These are phyloP conservation scores for Suillus americanus DNA, from an alignment of 768 basidiomycete species.

Conservation along the genomic window DNA sequence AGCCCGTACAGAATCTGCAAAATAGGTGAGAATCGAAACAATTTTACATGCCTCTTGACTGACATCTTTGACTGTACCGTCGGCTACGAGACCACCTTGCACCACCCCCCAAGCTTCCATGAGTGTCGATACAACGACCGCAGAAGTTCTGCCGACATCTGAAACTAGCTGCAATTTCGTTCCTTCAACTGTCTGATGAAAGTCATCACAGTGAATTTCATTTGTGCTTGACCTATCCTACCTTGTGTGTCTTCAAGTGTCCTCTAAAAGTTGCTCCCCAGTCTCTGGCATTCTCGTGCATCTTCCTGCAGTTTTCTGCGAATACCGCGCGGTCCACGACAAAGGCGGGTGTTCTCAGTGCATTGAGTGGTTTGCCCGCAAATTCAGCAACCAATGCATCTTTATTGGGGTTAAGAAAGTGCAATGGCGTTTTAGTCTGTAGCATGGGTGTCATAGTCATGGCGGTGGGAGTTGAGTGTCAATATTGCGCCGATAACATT, in stretches of 20 bases:
- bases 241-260: conserved; percentile 87
- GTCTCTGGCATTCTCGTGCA: conserved; percentile 64
- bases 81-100: conserved; percentile 62
- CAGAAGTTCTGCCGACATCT: conserved; percentile 48
- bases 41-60: conserved; percentile 23
- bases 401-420: conserved; percentile 44
- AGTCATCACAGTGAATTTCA: conserved; percentile 8
- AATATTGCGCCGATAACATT: background rate
- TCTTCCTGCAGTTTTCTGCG: conserved; percentile 67
- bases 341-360: conserved; percentile 73
- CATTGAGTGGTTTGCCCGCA: conserved; percentile 53
- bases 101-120: conserved; percentile 81
- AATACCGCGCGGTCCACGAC: conserved; percentile 76
- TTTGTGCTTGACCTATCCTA: conserved; percentile 22
- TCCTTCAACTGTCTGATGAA: conserved; percentile 68
- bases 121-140: conserved; percentile 79
- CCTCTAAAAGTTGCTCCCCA: conserved; percentile 77
- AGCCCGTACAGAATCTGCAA: conserved; percentile 80
- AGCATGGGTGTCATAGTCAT: conserved; percentile 23
- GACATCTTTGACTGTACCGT: conserved; percentile 78
- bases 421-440: conserved; percentile 49
- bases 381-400: conserved; percentile 52
- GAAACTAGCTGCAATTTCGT: conserved; percentile 67
- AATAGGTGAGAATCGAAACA: conserved; percentile 7
- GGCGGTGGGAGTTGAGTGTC: background rate